Conservation (phyloP, 2,329 filamentous ascomycete species). For the Penicillium expansum region DNA sequence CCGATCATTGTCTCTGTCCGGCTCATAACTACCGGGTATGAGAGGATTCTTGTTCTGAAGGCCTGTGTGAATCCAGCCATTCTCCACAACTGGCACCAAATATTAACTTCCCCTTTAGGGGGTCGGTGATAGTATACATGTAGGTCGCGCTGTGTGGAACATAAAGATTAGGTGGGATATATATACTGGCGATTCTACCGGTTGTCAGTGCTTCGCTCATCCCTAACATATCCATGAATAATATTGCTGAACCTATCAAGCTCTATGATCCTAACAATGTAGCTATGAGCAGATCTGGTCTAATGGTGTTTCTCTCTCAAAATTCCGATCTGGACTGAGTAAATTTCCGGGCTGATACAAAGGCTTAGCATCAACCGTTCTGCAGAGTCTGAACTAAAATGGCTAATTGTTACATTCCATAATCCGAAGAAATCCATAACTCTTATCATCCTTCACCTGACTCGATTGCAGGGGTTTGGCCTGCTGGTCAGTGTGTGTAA, state of each 20-base stretch:
- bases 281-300: background rate
- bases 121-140: background rate
- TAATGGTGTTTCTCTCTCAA: background rate
- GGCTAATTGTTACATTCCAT: background rate
- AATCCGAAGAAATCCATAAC: background rate
- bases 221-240: background rate
- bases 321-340: constrained; percentile 1
- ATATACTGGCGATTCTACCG: background rate
- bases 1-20: background rate
- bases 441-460: background rate
- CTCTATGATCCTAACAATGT: background rate
- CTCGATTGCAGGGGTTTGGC: background rate
- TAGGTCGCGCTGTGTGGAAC: background rate
- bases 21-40: background rate
- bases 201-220: background rate
- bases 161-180: background rate
- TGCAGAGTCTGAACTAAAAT: background rate
- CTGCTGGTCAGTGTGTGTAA: background rate
- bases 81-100: background rate
- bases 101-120: background rate
- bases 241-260: background rate
- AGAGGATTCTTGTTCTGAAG: background rate
- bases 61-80: background rate
- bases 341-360: background rate
- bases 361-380: constrained; percentile 4